A percentile compares a stretch with the other conserved stretches of the same genome.
Conservation (phyloP, 129 eudicot species). For the Solidago caesia region DNA sequence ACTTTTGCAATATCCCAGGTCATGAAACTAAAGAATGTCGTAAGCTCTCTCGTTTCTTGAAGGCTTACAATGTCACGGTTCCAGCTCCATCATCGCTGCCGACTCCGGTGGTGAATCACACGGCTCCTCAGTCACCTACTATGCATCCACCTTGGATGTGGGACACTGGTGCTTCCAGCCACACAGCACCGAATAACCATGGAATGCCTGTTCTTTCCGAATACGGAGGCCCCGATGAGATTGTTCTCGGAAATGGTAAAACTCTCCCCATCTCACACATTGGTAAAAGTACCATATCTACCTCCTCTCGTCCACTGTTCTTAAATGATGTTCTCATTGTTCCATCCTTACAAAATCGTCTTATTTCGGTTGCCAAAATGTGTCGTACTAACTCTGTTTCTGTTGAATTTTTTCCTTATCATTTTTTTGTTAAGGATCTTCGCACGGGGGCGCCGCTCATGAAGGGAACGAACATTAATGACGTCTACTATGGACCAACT, state of each 20-base stretch:
- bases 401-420: neutral
- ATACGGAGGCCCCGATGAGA: neutral
- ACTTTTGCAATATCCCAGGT: too few relatives aligned
- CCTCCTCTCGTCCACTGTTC: neutral
- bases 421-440: neutral
- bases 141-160: neutral
- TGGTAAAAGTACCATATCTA: neutral
- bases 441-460: conserved; percentile 13
- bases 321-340: neutral
- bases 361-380: neutral
- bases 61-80: too few relatives aligned
- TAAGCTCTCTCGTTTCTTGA: too few relatives aligned
- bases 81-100: too few relatives aligned
- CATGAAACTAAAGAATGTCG: too few relatives aligned
- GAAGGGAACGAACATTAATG: too few relatives aligned
- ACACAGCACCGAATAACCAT: neutral
- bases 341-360: neutral
- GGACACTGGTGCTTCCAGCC: neutral
- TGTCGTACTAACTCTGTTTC: neutral
- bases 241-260: neutral
- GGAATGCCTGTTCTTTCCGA: neutral
- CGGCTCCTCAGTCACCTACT: too few relatives aligned
- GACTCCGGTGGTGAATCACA: too few relatives aligned
- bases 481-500: too few relatives aligned
- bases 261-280: neutral